Percentiles rank a stretch among this genome's conserved stretches.
These are phyloP conservation scores for Verticillium klebahnii DNA, from an alignment of 2,329 filamentous ascomycete genomes.

Conservation along the genomic window DNA sequence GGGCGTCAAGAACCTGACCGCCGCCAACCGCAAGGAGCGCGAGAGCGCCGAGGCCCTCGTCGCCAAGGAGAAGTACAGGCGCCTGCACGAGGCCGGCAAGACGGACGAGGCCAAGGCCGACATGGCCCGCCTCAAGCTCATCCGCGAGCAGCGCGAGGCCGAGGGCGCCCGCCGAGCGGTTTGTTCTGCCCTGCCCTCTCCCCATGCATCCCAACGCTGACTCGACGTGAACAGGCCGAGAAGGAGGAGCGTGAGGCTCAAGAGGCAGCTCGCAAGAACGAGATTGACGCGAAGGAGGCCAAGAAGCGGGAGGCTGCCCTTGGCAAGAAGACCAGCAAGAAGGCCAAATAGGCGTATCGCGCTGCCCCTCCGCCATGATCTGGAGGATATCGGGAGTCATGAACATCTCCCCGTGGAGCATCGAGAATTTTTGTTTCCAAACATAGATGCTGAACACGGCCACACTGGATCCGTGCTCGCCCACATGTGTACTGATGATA, in stretches of 20 bases:
- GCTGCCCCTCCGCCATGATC: not conserved
- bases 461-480: not conserved
- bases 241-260: conserved; percentile 51
- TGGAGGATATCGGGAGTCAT: not conserved
- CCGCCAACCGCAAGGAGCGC: conserved; percentile 49
- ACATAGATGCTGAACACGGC: not conserved
- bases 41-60: conserved; percentile 82
- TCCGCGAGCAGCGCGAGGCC: conserved; percentile 80
- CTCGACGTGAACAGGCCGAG: conserved; percentile 40
- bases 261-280: conserved; percentile 41
- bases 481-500: not conserved
- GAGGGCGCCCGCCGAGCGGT: conserved; percentile 80
- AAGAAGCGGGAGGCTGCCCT: conserved; percentile 51
- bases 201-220: not conserved
- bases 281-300: conserved; percentile 51
- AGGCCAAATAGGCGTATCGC: conserved; percentile 24
- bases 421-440: not conserved
- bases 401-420: not conserved
- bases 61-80: conserved; percentile 85
- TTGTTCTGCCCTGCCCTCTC: conserved; percentile 15
- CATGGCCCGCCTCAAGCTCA: conserved; percentile 73
- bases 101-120: conserved; percentile 93
- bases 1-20: conserved; percentile 49
- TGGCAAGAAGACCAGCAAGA: conserved; percentile 46
- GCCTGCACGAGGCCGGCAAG: conserved; percentile 90